Percentiles rank a stretch among this genome's conserved stretches.
phyloP scores from a whole-genome alignment of 2,329 filamentous ascomycete genomes.

The Emmonsia crescens region DNA sequence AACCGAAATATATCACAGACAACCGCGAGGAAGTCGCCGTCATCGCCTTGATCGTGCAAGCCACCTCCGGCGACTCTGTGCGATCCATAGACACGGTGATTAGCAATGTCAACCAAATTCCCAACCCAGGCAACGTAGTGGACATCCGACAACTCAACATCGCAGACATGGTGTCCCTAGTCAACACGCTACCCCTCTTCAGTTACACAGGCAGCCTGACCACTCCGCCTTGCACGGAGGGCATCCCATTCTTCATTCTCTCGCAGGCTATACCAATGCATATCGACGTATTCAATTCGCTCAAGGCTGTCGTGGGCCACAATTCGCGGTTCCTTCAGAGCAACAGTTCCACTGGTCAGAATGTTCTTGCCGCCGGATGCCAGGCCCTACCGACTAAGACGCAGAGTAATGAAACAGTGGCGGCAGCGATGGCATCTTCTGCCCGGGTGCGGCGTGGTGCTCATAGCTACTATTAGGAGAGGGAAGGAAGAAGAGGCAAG shows the following conservation, averaged over 20 bases:
- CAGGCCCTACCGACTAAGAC: not conserved
- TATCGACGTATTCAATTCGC: constrained; percentile 38
- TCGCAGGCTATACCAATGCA: constrained; percentile 37
- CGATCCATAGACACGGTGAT: constrained; percentile 41
- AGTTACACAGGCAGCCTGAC: constrained; percentile 51
- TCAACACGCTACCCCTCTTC: constrained; percentile 33
- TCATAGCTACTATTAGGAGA: not conserved
- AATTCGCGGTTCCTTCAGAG: constrained; percentile 12
- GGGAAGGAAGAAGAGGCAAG: no score
- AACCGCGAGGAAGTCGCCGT: constrained; percentile 29
- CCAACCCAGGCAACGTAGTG: constrained; percentile 29
- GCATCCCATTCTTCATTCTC: constrained; percentile 43
- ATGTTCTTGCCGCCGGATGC: not conserved
- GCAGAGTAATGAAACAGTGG: not conserved
- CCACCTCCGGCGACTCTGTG: constrained; percentile 28
- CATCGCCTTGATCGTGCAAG: constrained; percentile 33
- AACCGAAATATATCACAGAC: constrained; percentile 15
- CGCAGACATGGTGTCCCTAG: constrained; percentile 27
- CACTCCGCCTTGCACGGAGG: constrained; percentile 51
- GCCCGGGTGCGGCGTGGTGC: not conserved
- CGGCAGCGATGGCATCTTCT: not conserved
- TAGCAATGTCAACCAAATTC: constrained; percentile 30
- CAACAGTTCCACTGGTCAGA: not conserved
- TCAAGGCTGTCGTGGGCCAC: constrained; percentile 37
- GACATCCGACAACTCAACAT: constrained; percentile 35